Percentiles rank a stretch among this genome's conserved stretches.
Evolutionary conservation across 2,329 filamentous ascomycete genomes (phyloP).

Genomic region (Cordyceps militaris): DNA sequence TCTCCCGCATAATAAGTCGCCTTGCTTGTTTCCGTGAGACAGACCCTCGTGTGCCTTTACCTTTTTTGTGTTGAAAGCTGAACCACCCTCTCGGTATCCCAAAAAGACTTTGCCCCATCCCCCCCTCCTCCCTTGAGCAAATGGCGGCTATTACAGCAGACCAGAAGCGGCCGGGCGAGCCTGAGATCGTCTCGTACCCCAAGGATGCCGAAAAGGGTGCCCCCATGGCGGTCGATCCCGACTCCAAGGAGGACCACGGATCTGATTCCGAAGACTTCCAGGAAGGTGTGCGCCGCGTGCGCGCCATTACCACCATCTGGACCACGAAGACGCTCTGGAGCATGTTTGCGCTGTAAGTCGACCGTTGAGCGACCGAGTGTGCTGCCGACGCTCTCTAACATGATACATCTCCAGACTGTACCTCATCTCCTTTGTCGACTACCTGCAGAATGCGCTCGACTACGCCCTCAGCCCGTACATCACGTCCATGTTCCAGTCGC

Average conservation of each 20-base stretch:
- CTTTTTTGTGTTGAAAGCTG: not conserved
- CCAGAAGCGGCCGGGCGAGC: not conserved
- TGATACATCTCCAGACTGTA: constrained; percentile 26
- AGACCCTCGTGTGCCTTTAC: not conserved
- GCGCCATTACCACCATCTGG: constrained; percentile 35
- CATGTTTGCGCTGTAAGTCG: constrained; percentile 33
- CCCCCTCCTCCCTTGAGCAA: too few relatives aligned
- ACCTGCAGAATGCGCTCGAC: constrained; percentile 29
- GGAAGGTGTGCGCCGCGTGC: constrained; percentile 32
- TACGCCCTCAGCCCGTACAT: constrained; percentile 56
- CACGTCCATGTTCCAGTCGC: constrained; percentile 56
- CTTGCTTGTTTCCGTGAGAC: not conserved
- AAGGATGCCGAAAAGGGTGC: not conserved
- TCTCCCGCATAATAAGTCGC: not conserved
- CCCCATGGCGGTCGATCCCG: not conserved
- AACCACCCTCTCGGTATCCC: not conserved
- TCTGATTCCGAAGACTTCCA: constrained; percentile 24
- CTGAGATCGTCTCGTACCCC: not conserved
- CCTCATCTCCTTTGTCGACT: constrained; percentile 32
- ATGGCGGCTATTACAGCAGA: not conserved
- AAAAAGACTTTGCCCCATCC: too few relatives aligned
- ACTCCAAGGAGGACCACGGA: constrained; percentile 13
- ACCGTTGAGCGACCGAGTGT: not conserved
- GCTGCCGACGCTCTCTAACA: not conserved
- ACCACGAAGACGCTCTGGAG: constrained; percentile 29